These are phyloP conservation scores for Colletotrichum tanaceti DNA, from an alignment of 2,329 filamentous ascomycete genomes.

Conservation along the genomic window DNA sequence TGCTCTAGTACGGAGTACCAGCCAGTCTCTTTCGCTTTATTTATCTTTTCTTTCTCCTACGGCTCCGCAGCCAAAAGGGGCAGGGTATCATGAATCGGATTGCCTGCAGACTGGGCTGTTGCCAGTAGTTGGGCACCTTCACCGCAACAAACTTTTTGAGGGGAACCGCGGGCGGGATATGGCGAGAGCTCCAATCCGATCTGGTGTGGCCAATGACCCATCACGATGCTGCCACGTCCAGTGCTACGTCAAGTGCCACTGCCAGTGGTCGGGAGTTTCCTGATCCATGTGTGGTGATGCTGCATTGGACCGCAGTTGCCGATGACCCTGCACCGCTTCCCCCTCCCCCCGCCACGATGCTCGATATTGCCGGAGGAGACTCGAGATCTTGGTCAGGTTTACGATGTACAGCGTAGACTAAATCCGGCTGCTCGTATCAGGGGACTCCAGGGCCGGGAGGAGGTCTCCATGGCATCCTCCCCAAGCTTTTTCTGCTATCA, in stretches of 20 bases:
- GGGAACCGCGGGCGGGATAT: slow-evolving; percentile 28
- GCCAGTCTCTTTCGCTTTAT: not conserved
- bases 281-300: not conserved
- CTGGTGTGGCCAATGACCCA: slow-evolving; percentile 25
- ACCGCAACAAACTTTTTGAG: slow-evolving; percentile 38
- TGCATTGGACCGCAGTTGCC: slow-evolving; percentile 29
- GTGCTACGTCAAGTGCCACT: not conserved
- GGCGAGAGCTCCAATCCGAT: slow-evolving; percentile 34
- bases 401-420: not conserved
- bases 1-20: too few species aligned
- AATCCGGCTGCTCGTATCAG: slow-evolving; percentile 15
- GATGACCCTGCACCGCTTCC: not conserved
- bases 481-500: not conserved
- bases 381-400: slow-evolving; percentile 8
- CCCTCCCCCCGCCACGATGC: not conserved
- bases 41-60: not conserved
- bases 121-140: slow-evolving; percentile 38
- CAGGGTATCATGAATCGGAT: slow-evolving; percentile 35
- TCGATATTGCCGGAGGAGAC: not conserved
- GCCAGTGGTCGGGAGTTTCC: not conserved
- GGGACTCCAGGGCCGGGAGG: slow-evolving; percentile 13
- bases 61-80: slow-evolving; percentile 23
- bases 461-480: slow-evolving; percentile 1
- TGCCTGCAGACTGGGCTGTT: slow-evolving; percentile 38
- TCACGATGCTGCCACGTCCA: slow-evolving; percentile 15